phyloP scores from a whole-genome alignment of 805 yeast genomes.

The Myxozyma sirexii region DNA sequence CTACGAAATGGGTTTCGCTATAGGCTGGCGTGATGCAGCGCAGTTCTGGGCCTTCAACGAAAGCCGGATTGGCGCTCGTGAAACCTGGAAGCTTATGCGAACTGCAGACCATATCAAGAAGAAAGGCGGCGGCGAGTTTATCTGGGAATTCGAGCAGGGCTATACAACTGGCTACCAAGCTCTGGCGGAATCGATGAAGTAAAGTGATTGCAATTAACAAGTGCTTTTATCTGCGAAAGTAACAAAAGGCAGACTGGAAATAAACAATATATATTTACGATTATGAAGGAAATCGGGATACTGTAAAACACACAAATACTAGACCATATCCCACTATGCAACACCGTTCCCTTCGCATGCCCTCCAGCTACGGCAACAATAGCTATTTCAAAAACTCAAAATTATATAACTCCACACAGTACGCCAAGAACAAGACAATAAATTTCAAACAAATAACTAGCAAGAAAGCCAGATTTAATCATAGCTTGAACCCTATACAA shows the following conservation, averaged over 20 bases:
- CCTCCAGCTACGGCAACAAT: no score
- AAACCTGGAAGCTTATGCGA: slow-evolving; percentile 70
- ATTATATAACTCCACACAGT: background rate
- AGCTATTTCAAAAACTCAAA: no score
- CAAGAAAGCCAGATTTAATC: no score
- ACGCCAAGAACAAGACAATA: background rate
- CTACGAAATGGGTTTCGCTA: slow-evolving; percentile 72
- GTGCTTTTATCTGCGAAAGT: no score
- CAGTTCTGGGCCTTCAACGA: slow-evolving; percentile 70
- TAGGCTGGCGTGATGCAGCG: slow-evolving; percentile 74
- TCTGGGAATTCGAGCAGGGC: slow-evolving; percentile 94
- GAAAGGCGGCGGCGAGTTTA: slow-evolving; percentile 57
- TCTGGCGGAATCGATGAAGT: slow-evolving; percentile 39
- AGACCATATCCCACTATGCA: no score
- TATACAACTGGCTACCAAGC: slow-evolving; percentile 62
- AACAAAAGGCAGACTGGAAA: no score
- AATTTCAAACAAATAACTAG: background rate
- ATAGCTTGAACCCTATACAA: background rate
- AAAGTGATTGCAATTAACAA: background rate
- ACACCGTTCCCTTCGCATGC: no score
- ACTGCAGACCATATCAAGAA: slow-evolving; percentile 57
- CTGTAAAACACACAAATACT: background rate
- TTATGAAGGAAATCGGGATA: no score
- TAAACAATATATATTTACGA: no score
- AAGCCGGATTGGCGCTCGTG: slow-evolving; percentile 71